Evolutionary conservation across 2,329 filamentous ascomycete genomes (phyloP).

Genomic region (Sordariomycetes sp.): DNA sequence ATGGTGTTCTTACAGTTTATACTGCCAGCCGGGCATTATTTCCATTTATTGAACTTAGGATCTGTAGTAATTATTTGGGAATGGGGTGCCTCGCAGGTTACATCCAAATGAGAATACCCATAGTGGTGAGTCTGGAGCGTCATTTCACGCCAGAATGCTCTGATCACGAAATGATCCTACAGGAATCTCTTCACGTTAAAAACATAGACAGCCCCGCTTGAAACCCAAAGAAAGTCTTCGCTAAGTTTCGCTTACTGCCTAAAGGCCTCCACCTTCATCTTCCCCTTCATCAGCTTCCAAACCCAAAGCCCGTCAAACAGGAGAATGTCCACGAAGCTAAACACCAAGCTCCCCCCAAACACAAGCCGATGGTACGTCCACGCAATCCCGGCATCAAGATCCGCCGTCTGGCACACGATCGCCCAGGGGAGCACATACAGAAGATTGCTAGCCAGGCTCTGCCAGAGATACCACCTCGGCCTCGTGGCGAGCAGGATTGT

Average conservation of each 20-base stretch:
- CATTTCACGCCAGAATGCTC: no score
- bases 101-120: no score
- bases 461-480: slow-evolving; percentile 57
- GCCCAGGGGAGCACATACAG: slow-evolving; percentile 63
- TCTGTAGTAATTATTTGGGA: no score
- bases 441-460: slow-evolving; percentile 56
- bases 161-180: no score
- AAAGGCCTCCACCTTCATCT: slow-evolving; percentile 13
- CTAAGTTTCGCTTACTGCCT: background rate
- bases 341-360: slow-evolving; percentile 59
- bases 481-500: slow-evolving; percentile 52
- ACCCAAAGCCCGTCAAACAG: slow-evolving; percentile 40
- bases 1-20: no score
- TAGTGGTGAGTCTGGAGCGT: no score
- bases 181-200: no score
- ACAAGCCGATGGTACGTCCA: slow-evolving; percentile 59
- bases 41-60: no score
- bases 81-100: no score
- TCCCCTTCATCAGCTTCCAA: slow-evolving; percentile 34
- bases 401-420: slow-evolving; percentile 42
- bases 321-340: slow-evolving; percentile 49
- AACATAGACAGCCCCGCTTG: no score
- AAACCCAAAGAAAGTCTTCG: no score
- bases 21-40: no score
- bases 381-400: slow-evolving; percentile 39